Conservation (phyloP, 2,329 filamentous ascomycete genomes). For the Aureobasidium sp. region DNA sequence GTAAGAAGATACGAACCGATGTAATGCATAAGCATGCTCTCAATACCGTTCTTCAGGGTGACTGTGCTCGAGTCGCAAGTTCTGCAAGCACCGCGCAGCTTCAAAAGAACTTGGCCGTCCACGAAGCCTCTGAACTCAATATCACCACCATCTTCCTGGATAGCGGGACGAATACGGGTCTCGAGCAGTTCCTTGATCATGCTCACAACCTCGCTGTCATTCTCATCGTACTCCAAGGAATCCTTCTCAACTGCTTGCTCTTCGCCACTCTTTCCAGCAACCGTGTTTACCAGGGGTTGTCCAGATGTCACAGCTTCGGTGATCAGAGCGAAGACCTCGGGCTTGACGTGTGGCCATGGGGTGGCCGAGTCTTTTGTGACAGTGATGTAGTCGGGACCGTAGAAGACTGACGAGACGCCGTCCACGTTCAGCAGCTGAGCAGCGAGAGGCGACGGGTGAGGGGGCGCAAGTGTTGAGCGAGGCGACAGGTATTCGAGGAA, state of each 20-base stretch:
- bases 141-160: conserved; percentile 95
- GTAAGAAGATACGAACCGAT: conserved; percentile 2
- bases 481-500: conserved; percentile 91
- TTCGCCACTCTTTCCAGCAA: conserved; percentile 48
- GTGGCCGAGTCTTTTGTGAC: conserved; percentile 82
- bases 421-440: conserved; percentile 87
- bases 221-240: conserved; percentile 72
- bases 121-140: conserved; percentile 86
- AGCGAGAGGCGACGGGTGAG: conserved; percentile 83
- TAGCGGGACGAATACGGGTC: conserved; percentile 86
- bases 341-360: conserved; percentile 90
- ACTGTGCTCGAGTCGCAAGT: conserved; percentile 97
- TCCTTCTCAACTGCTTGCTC: conserved; percentile 47
- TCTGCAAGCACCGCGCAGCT: conserved; percentile 83
- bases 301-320: conserved; percentile 84
- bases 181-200: conserved; percentile 99
- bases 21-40: conserved; percentile 77
- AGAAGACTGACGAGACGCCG: conserved; percentile 90
- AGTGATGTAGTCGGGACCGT: conserved; percentile 92
- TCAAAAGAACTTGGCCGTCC: conserved; percentile 59
- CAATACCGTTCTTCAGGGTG: conserved; percentile 93
- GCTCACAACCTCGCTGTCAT: conserved; percentile 86
- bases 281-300: conserved; percentile 66
- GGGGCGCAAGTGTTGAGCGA: conserved; percentile 77
- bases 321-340: conserved; percentile 90